phyloP scores from a whole-genome alignment of 208 protist species.

The Strigomonas galati region DNA sequence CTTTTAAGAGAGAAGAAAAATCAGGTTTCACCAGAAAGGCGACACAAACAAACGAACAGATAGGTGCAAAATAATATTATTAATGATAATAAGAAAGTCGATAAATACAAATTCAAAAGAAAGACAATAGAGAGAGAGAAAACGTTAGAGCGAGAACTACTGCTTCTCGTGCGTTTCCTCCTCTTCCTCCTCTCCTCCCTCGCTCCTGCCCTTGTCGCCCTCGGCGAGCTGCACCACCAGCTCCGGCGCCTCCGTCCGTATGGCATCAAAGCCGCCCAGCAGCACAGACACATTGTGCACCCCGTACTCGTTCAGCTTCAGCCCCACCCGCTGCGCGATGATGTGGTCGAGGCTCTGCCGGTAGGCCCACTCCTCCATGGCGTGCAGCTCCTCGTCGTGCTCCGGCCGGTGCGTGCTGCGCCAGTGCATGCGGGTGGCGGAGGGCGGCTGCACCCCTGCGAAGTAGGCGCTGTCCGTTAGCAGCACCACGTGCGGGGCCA shows the following conservation, averaged over 20 bases:
- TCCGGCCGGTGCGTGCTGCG: not conserved
- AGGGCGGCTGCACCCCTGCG: not conserved
- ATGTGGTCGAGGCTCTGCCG: slow-evolving; percentile 9
- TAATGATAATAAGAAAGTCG: slow-evolving; percentile 6
- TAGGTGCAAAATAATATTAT: slow-evolving; percentile 2
- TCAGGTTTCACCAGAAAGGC: too few relatives aligned
- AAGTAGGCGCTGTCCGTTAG: slow-evolving; percentile 11
- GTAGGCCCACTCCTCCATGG: too few relatives aligned
- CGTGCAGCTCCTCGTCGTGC: not conserved
- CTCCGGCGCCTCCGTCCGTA: slow-evolving; percentile 34
- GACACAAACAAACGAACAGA: too few relatives aligned
- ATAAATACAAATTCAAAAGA: not conserved
- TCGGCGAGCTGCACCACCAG: slow-evolving; percentile 31
- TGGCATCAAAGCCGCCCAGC: slow-evolving; percentile 41
- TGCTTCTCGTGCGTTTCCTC: not conserved
- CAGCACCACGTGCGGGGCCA: slow-evolving; percentile 38
- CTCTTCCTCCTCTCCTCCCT: not conserved
- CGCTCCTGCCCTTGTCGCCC: not conserved
- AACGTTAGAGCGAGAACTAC: not conserved
- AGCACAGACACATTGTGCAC: slow-evolving; percentile 65
- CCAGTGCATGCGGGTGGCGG: not conserved
- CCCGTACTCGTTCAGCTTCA: slow-evolving; percentile 43
- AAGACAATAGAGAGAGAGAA: not conserved
- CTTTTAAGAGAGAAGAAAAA: slow-evolving; percentile 9
- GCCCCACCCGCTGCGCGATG: slow-evolving; percentile 37